A percentile compares a stretch with the other conserved stretches of the same genome.
Evolutionary conservation across 805 yeast species (phyloP).

Genomic region (Pichia sporocuriosa): DNA sequence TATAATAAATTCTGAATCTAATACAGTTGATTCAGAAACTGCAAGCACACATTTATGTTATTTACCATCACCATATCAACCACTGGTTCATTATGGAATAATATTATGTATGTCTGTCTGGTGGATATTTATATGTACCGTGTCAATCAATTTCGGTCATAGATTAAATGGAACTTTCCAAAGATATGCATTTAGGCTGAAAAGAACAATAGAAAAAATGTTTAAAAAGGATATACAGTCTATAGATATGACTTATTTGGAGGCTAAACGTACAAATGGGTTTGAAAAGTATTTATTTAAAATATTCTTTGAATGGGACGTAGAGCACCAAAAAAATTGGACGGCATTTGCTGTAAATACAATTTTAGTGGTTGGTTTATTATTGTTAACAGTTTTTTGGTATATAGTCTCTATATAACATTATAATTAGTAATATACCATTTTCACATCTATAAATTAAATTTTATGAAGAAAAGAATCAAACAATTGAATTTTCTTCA

Average conservation of each 20-base stretch:
- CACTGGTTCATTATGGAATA: conserved; percentile 19
- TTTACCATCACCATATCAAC: conserved; percentile 23
- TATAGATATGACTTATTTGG: conserved; percentile 5
- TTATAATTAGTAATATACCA: background rate
- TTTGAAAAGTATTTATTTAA: background rate
- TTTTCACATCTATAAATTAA: background rate
- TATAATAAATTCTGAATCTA: conserved; percentile 13
- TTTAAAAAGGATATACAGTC: conserved; percentile 3
- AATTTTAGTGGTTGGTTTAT: background rate
- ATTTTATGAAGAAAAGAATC: background rate
- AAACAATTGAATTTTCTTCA: conserved; percentile 6
- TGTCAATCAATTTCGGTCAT: conserved; percentile 10
- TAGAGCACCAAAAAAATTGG: conserved; percentile 14
- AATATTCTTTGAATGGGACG: conserved; percentile 20
- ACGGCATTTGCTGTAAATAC: conserved; percentile 13
- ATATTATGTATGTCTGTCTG: conserved; percentile 9
- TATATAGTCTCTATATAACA: conserved; percentile 17
- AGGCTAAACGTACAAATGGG: conserved; percentile 6
- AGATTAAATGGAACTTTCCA: conserved; percentile 4
- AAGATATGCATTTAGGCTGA: background rate
- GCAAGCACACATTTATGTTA: conserved; percentile 25
- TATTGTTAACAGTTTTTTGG: conserved; percentile 12
- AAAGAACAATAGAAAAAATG: background rate
- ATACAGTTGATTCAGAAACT: conserved; percentile 24
- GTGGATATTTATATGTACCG: conserved; percentile 20